Evolutionary conservation across 2,329 filamentous ascomycete genomes (phyloP).

Genomic region (Cladosporium sphaerospermum): DNA sequence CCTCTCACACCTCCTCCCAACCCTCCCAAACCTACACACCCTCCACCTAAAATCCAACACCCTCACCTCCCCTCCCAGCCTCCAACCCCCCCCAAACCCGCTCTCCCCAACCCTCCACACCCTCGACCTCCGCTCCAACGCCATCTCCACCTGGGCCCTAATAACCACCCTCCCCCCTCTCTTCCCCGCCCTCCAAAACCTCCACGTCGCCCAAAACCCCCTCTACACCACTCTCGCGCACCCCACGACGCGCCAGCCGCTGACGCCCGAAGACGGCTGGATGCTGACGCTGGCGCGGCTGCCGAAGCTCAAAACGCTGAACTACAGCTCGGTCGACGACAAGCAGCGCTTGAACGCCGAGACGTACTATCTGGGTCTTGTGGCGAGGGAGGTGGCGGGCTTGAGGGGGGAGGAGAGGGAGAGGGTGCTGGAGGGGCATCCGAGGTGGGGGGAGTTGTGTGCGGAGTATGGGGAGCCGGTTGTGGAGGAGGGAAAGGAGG

Average conservation of each 20-base stretch:
- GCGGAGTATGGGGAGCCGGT: constrained; percentile 66
- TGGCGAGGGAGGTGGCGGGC: constrained; percentile 66
- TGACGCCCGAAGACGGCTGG: constrained; percentile 70
- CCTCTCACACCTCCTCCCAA: constrained; percentile 56
- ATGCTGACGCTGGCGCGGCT: constrained; percentile 82
- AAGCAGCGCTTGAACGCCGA: constrained; percentile 82
- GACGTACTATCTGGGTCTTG: constrained; percentile 83
- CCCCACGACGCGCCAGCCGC: constrained; percentile 32
- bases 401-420: constrained; percentile 35
- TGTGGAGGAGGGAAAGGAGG: constrained; percentile 33
- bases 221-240: constrained; percentile 58
- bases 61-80: constrained; percentile 44
- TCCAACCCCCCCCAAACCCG: constrained; percentile 31
- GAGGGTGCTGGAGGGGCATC: constrained; percentile 58
- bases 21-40: constrained; percentile 47
- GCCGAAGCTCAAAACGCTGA: constrained; percentile 59
- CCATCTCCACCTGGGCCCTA: constrained; percentile 59
- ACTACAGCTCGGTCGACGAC: constrained; percentile 61
- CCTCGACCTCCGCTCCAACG: constrained; percentile 43
- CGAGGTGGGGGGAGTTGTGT: constrained; percentile 68
- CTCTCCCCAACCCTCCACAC: constrained; percentile 32
- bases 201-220: constrained; percentile 82
- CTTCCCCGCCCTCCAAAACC: constrained; percentile 67
- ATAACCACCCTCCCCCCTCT: constrained; percentile 60
- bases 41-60: constrained; percentile 67